Base-by-base conservation (phyloP, 2,329 filamentous ascomycete species). In the Cladophialophora bantiana region DNA sequence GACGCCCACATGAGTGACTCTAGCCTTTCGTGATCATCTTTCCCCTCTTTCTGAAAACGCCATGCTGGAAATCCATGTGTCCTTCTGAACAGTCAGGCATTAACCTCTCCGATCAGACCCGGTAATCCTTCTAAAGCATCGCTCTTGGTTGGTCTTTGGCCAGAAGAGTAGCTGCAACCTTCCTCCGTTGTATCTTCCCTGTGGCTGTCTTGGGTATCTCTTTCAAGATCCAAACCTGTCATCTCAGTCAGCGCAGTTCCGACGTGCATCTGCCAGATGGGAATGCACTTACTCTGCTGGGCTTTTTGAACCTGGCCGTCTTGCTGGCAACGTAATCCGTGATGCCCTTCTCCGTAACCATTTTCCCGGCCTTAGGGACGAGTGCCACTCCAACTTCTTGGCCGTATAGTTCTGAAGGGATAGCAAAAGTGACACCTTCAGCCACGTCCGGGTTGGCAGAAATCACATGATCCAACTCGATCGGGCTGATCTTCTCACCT, bases 191-290 rank as follows among this genome's bases (percentile, higher is more conserved):
- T 66, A 96, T 90, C 83, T 96, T 96, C 64, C 92, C 92, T 5
- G 92, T 96, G n/a, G 92, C 92, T 3, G 93, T 94, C 85, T 96
- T 96, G 69, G 92, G 92, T 88, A 96, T 96, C 71, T 89, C 81
- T 65, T 92, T 86, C 40, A 92, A 92, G 73, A 95, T 93, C 82
- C 91, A 95, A 40, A 94, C 83, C 56, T 31, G 20, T 9, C 57
- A 15, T 13, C n/a, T 59, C 48, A 61, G 59, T 34, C 32, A 54
- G 59, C 35, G 13, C 13, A 26, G 34, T 13, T 15, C 42, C 34
- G 31, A 34, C 15, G 15, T 20, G 34, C 10, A 20, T 12, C 31
- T 42, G 40, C 9, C 32, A 59, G 57, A 48, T 50, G 31, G 26
- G 13, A 18, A 40, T 18, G 18, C 53, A 76, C 82, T 75, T 75